These are phyloP conservation scores for Lepidium aucheri DNA, from an alignment of 345 rosid species.

Conservation along the genomic window DNA sequence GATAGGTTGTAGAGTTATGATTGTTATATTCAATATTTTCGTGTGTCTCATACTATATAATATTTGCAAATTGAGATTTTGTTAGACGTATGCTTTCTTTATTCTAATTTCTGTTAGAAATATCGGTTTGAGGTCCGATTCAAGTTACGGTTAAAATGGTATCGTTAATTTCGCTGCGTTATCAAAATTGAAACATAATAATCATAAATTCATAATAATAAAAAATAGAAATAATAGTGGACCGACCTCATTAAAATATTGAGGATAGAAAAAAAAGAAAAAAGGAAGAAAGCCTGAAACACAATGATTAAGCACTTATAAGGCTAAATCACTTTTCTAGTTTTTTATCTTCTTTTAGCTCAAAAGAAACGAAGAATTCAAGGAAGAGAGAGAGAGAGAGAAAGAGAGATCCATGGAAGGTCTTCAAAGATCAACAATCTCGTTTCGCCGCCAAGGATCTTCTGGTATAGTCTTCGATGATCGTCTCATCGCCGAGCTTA, in stretches of 20 bases:
- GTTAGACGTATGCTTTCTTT: too few relatives aligned
- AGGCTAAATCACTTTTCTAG: not conserved
- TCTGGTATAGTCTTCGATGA: constrained; percentile 93
- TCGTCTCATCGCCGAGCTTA: constrained; percentile 52
- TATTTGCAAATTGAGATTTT: too few relatives aligned
- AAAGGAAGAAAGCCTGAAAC: constrained; percentile 3
- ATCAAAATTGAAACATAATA: not conserved
- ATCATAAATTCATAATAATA: constrained; percentile 3
- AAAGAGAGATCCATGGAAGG: constrained; percentile 51
- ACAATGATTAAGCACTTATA: constrained; percentile 29
- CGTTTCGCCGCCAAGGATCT: constrained; percentile 91
- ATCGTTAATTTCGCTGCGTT: not conserved
- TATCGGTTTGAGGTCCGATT: not conserved
- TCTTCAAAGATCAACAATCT: constrained; percentile 78
- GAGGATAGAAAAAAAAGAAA: constrained; percentile 1
- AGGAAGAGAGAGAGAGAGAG: not conserved
- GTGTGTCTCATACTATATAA: not conserved
- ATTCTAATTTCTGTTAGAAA: too few relatives aligned
- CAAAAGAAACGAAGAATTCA: constrained; percentile 1
- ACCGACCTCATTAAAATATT: constrained; percentile 6
- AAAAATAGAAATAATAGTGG: constrained; percentile 6
- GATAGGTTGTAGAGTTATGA: not conserved
- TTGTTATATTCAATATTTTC: not conserved
- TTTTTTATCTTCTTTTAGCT: not conserved
- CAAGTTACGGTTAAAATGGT: not conserved